phyloP scores from a whole-genome alignment of 2,329 filamentous ascomycete species.

The Botrytis cinerea region DNA sequence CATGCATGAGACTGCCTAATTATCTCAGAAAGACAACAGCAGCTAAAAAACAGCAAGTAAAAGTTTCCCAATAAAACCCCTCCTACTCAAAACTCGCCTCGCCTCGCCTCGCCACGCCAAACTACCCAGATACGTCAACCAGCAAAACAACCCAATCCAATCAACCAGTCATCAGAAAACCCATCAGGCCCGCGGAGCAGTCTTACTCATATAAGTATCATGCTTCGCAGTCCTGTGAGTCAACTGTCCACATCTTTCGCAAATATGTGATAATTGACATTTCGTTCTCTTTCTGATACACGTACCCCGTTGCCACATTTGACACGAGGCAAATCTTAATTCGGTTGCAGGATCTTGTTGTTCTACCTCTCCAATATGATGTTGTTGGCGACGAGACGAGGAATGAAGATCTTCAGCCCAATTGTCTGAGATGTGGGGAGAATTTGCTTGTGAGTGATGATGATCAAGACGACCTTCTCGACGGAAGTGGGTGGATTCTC shows the following conservation, averaged over 20 bases:
- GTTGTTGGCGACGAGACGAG: not conserved
- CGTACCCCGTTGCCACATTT: constrained; percentile 3
- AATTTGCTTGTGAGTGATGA: not conserved
- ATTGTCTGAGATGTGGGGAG: not conserved
- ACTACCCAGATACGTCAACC: not conserved
- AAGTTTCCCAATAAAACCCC: not conserved
- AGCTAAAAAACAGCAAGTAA: not conserved
- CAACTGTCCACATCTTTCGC: constrained; percentile 8
- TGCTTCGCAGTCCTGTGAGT: constrained; percentile 13
- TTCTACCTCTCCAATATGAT: not conserved
- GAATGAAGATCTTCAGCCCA: not conserved
- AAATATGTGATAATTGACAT: constrained; percentile 6
- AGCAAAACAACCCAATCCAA: not conserved
- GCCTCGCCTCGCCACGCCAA: not conserved
- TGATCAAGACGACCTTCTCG: constrained; percentile 6
- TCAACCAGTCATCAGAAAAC: not conserved
- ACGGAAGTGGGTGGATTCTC: not conserved
- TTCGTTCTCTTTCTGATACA: constrained; percentile 6
- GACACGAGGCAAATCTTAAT: not conserved
- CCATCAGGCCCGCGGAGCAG: not conserved
- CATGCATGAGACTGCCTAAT: not conserved
- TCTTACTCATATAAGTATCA: constrained; percentile 20
- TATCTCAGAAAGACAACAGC: not conserved
- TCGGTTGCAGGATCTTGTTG: not conserved
- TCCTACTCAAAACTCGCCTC: not conserved